Percentiles rank a stretch among this genome's conserved stretches.
Evolutionary conservation across 768 basidiomycete species (phyloP).

Genomic region (Collybiopsis confluens): DNA sequence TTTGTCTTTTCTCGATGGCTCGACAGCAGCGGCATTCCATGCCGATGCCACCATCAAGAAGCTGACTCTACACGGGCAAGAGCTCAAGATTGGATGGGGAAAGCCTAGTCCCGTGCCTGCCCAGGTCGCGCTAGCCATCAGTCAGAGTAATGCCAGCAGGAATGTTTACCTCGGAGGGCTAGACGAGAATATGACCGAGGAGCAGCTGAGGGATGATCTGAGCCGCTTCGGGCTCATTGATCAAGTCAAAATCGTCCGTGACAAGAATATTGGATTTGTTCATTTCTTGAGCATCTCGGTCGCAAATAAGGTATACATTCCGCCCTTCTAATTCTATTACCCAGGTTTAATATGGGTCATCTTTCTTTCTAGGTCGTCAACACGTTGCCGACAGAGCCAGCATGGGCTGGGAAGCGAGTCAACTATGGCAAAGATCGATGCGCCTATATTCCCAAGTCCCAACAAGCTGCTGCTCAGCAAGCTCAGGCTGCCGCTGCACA

Average conservation of each 20-base stretch:
- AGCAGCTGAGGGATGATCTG: conserved; percentile 86
- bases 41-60: conserved; percentile 97
- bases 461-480: conserved; percentile 82
- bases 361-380: conserved; percentile 70
- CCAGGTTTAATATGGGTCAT: conserved; percentile 4
- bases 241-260: conserved; percentile 98
- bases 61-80: conserved; percentile 87
- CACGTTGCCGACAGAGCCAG: conserved; percentile 85
- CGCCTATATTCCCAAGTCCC: conserved; percentile 95
- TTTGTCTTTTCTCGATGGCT: conserved; percentile 93
- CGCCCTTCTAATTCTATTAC: neutral
- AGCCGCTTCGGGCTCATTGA: conserved; percentile 94
- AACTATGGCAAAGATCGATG: conserved; percentile 99
- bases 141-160: conserved; percentile 87
- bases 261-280: conserved; percentile 99
- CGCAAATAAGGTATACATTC: conserved; percentile 79
- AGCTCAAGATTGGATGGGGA: conserved; percentile 98
- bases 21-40: conserved; percentile 93
- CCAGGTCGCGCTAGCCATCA: conserved; percentile 82
- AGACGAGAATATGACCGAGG: conserved; percentile 87
- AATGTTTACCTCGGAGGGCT: conserved; percentile 97
- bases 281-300: conserved; percentile 95
- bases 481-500: conserved; percentile 86
- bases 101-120: conserved; percentile 88
- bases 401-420: conserved; percentile 94